Evolutionary conservation across 2,329 filamentous ascomycete genomes (phyloP), one percentile per base, ranked within the genome.

Genomic region (Davidsoniella australis): DNA sequence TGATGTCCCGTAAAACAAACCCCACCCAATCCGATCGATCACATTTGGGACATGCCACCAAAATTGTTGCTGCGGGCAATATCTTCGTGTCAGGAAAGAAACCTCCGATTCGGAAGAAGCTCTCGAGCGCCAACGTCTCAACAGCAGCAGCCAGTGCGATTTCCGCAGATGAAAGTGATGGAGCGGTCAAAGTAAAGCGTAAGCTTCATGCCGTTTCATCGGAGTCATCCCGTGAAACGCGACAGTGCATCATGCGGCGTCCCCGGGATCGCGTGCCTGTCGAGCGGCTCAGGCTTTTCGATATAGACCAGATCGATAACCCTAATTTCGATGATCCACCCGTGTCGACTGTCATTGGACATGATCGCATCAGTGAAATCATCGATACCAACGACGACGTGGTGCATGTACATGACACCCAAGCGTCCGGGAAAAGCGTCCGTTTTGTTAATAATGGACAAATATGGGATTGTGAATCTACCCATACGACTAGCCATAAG

Each of bases 51-150:
- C 14, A 17, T 47, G 46, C 49, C 41, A 24, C 8, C 16, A 49
- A 20, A 44, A 9, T 4, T 1, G 29, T 33, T 33, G 36, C 33
- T 7, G 46, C 42, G 8, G 54, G 50, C 12, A 75, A 74, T 51
- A 64, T 75, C 1, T 75, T 75, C 44, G 54, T 58, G 5, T 62
- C 62, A 8, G 70, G 71, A 2, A 69, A 62, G 43, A 20, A 12
- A 12, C 47, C 8, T 26, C 36, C 12, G 26, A 26, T 20, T 6
- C 18, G 5, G 38, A 44, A 18, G 43, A 33, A 33, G 29, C 12
- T 33, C 20, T 23, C 20, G 5, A 33, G 8, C 29, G 29, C 29
- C 29, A 33, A 5, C 29, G 29, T 33, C 7, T 33, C 20, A 33
- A 12, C 12, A 33, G 8, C 12, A 33, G 3, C 29, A 9, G 12